These are phyloP conservation scores for Komagataella ulmi DNA, from an alignment of 805 yeast species.

Conservation along the genomic window DNA sequence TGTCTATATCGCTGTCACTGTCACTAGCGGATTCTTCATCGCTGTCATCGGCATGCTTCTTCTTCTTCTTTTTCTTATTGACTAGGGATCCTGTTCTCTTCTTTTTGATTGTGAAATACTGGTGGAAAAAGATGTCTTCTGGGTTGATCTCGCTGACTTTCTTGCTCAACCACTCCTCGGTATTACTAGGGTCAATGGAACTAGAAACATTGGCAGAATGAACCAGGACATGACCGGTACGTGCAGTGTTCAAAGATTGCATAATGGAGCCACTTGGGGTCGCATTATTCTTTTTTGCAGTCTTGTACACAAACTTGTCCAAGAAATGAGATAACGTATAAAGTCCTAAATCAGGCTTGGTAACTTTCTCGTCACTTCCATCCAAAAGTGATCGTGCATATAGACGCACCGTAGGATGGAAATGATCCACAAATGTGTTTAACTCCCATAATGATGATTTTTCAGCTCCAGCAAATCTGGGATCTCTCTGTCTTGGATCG, in stretches of 20 bases:
- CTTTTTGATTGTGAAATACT: conserved; percentile 61
- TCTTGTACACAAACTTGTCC: conserved; percentile 90
- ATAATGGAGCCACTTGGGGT: conserved; percentile 86
- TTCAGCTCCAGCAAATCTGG: conserved; percentile 80
- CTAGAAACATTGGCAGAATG: conserved; percentile 16
- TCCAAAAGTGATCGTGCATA: conserved; percentile 59
- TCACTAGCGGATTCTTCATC: conserved; percentile 13
- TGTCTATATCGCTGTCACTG: not conserved
- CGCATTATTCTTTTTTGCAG: conserved; percentile 64
- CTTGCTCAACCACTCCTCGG: conserved; percentile 70
- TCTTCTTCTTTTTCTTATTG: conserved; percentile 31
- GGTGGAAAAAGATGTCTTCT: conserved; percentile 79
- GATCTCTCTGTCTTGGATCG: conserved; percentile 86
- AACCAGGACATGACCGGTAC: conserved; percentile 56
- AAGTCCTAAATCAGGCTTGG: conserved; percentile 83
- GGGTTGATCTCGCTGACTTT: conserved; percentile 59
- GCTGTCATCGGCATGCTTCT: conserved; percentile 28
- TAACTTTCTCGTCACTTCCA: conserved; percentile 20
- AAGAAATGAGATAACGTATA: conserved; percentile 82
- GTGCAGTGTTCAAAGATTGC: conserved; percentile 92
- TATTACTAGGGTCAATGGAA: conserved; percentile 59
- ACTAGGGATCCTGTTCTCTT: conserved; percentile 18
- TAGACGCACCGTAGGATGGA: conserved; percentile 81
- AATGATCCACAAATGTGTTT: conserved; percentile 59
- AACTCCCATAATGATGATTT: conserved; percentile 82